Conservation (phyloP, 2,329 filamentous ascomycete species). For the Elsinoe perseae region DNA sequence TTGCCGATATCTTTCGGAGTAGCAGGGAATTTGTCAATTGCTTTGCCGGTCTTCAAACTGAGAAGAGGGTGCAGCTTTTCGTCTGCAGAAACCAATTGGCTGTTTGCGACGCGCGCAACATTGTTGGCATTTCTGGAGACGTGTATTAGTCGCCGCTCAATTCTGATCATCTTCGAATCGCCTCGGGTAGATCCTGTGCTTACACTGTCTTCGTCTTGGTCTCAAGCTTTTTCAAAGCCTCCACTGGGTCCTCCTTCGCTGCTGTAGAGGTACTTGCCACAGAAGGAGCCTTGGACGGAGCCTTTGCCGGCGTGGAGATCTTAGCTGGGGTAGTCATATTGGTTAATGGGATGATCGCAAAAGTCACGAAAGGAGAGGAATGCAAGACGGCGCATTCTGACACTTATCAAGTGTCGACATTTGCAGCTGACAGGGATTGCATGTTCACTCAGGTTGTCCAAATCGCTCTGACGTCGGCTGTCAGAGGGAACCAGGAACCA, state of each 20-base stretch:
- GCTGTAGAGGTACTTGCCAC: constrained; percentile 16
- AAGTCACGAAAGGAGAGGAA: background rate
- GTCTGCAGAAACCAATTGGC: constrained; percentile 24
- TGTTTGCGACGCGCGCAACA: constrained; percentile 29
- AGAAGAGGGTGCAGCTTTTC: constrained; percentile 27
- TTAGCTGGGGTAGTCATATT: constrained; percentile 12
- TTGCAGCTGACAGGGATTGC: constrained; percentile 5
- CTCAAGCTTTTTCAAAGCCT: constrained; percentile 27
- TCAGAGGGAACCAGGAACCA: background rate
- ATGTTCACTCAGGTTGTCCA: background rate
- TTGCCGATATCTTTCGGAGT: constrained; percentile 27
- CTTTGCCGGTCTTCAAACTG: constrained; percentile 26
- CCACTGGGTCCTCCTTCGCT: constrained; percentile 22
- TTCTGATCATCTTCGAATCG: background rate
- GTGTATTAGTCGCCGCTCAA: background rate
- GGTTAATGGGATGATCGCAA: background rate
- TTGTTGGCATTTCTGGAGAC: constrained; percentile 26
- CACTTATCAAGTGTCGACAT: background rate
- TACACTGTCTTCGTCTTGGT: constrained; percentile 26
- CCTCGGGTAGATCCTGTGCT: background rate
- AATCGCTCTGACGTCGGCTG: constrained; percentile 11
- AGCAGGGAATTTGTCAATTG: constrained; percentile 27
- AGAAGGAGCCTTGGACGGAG: constrained; percentile 15
- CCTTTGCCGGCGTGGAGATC: constrained; percentile 17
- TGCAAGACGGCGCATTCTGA: background rate